Conservation (phyloP, 2,329 filamentous ascomycete species). For the Chaetomium sp. region DNA sequence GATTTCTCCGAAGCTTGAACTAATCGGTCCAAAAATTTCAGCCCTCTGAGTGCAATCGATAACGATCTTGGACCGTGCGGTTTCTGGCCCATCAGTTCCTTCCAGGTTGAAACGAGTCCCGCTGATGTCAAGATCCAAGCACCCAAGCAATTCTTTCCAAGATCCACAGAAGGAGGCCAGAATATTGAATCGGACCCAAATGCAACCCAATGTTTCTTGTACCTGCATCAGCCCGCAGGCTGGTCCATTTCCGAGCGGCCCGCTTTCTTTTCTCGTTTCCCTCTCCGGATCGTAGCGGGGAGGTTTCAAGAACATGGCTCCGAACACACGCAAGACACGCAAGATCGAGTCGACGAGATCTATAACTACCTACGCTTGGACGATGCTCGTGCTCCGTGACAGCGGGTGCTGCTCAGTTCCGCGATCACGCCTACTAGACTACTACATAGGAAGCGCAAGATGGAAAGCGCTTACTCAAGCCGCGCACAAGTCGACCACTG, state of each 20-base stretch:
- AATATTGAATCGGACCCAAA: conserved; percentile 4
- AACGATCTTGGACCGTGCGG: not conserved
- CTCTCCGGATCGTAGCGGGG: not conserved
- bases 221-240: conserved; percentile 5
- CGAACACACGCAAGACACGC: not conserved
- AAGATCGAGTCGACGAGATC: too few species aligned
- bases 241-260: conserved; percentile 1
- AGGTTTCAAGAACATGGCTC: not conserved
- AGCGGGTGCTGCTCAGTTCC: not conserved
- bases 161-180: not conserved
- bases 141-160: not conserved
- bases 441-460: too few species aligned
- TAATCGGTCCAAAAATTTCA: not conserved
- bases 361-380: not conserved
- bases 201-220: conserved; percentile 1
- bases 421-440: not conserved
- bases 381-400: not conserved
- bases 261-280: not conserved
- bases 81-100: not conserved
- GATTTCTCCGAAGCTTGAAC: not conserved
- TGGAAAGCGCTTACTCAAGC: not conserved
- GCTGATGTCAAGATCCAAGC: not conserved
- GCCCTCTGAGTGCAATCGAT: not conserved
- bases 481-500: not conserved
- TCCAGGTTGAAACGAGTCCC: not conserved